Evolutionary conservation across 164 flowering plant species (phyloP).

Genomic region (Santalum album): DNA sequence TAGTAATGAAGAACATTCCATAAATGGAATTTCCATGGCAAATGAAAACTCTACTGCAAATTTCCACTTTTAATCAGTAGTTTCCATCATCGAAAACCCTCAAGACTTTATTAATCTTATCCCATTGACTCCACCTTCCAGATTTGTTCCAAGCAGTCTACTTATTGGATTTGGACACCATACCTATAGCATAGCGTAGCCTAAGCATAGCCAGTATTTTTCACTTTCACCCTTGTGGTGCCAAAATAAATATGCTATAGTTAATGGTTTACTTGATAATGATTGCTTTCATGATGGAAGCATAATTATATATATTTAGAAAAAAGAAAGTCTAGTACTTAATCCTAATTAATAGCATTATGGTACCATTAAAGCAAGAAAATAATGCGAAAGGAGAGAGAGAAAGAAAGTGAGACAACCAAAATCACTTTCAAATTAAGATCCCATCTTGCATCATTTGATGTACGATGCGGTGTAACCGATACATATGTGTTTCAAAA

Average conservation of each 20-base stretch:
- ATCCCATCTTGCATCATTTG: conserved; percentile 29
- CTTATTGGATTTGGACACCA: background rate
- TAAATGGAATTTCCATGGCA: too few species aligned
- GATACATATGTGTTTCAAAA: too few species aligned
- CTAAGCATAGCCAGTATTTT: too few species aligned
- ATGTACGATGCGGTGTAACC: too few species aligned
- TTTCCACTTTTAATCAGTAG: too few species aligned
- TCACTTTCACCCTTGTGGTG: too few species aligned
- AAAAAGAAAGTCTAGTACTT: conserved; percentile 9
- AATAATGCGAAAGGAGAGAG: conserved; percentile 19
- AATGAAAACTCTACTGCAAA: too few species aligned
- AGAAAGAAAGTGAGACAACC: conserved; percentile 25
- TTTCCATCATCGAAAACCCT: too few species aligned
- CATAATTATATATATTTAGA: conserved; percentile 15
- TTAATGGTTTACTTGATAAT: conserved; percentile 24
- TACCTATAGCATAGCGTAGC: too few species aligned
- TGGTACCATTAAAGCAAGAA: conserved; percentile 28
- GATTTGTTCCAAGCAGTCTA: background rate
- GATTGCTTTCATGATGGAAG: conserved; percentile 31
- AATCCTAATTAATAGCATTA: conserved; percentile 25
- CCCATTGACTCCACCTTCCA: background rate
- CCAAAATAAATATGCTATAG: too few species aligned
- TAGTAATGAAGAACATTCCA: too few species aligned
- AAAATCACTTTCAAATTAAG: conserved; percentile 33
- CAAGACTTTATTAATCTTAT: too few species aligned